phyloP scores from a whole-genome alignment of 192 early-diverging fungal genomes.

The Funneliformis geosporum region DNA sequence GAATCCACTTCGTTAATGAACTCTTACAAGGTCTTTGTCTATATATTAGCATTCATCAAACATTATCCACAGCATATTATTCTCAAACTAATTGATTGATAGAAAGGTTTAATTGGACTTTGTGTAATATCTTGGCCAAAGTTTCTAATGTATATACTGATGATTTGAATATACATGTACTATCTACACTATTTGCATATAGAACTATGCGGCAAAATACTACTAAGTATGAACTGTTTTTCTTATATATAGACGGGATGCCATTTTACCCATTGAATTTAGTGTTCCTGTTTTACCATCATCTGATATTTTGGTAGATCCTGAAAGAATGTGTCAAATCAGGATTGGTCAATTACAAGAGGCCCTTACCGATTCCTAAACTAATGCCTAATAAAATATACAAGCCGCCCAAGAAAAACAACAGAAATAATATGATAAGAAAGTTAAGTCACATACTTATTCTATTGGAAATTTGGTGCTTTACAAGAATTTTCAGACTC shows the following conservation, averaged over 20 bases:
- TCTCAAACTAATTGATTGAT: neutral
- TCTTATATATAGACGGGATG: neutral
- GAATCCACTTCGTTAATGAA: too few relatives aligned
- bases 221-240: neutral
- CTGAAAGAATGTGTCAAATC: neutral
- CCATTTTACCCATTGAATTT: neutral
- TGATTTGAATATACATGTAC: neutral
- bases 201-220: neutral
- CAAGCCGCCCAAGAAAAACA: neutral
- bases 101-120: neutral
- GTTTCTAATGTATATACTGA: neutral
- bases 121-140: neutral
- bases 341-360: neutral
- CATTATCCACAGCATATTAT: neutral
- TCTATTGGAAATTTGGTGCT: neutral
- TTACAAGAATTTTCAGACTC: neutral
- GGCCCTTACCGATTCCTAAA: too few relatives aligned
- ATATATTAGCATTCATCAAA: neutral
- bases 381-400: neutral
- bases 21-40: neutral
- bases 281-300: accelerated
- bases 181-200: neutral
- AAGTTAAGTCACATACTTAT: neutral
- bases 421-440: neutral
- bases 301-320: neutral